Percentiles rank a stretch among this genome's conserved stretches.
Evolutionary conservation across 768 basidiomycete genomes (phyloP).

Genomic region (Crassisporium funariophilum): DNA sequence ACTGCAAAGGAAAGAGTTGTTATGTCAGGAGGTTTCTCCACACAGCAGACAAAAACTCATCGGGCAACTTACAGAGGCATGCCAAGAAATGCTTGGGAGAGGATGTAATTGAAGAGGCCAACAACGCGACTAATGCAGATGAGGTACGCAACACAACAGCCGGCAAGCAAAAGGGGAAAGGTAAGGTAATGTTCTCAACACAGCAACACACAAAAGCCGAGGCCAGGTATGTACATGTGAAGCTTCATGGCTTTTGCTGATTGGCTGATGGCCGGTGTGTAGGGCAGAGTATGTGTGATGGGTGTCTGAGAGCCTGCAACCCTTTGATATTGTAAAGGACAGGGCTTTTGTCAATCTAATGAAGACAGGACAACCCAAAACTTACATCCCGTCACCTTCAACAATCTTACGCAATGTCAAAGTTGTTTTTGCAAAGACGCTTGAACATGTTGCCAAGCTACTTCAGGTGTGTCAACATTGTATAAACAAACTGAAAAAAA

Average conservation of each 20-base stretch:
- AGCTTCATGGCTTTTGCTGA: background rate
- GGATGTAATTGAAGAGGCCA: constrained; percentile 16
- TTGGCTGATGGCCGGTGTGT: background rate
- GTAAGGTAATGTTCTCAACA: constrained; percentile 31
- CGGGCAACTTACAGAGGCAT: constrained; percentile 33
- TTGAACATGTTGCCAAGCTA: constrained; percentile 25
- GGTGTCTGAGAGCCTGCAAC: constrained; percentile 33
- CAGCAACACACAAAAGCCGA: constrained; percentile 25
- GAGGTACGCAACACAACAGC: constrained; percentile 25
- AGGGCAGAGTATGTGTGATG: constrained; percentile 37
- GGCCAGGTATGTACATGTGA: constrained; percentile 17
- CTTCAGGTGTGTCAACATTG: constrained; percentile 16
- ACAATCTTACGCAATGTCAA: constrained; percentile 34
- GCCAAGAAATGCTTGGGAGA: constrained; percentile 33
- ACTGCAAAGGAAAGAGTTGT: constrained; percentile 14
- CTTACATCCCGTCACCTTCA: constrained; percentile 32
- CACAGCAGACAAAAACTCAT: constrained; percentile 27
- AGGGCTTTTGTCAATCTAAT: constrained; percentile 30
- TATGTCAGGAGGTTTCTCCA: constrained; percentile 2
- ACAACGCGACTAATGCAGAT: constrained; percentile 6
- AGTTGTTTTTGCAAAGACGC: constrained; percentile 19
- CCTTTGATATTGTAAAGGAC: constrained; percentile 36
- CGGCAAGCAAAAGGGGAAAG: constrained; percentile 31
- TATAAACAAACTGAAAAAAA: background rate
- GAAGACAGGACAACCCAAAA: constrained; percentile 33